Base-by-base conservation (phyloP, 345 rosid species). In the Erodium maritimum region DNA sequence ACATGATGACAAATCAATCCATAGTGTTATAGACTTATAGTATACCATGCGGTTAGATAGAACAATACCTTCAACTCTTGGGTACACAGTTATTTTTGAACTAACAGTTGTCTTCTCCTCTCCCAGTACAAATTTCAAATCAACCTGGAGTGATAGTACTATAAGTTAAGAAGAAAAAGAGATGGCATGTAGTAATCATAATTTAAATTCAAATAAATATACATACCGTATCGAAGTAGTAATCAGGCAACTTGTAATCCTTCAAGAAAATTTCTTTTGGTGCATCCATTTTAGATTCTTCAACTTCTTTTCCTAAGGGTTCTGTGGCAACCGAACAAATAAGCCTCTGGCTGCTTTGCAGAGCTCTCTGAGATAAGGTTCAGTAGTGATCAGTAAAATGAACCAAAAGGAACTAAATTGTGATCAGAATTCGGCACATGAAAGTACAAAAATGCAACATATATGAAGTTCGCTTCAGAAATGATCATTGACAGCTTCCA, bases 61-160 rank as follows among this genome's bases (percentile, higher is more conserved):
- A 52, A 21, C 4, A 55, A 53, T 82, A 90, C 99, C 99, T 79
- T 87, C 84, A 65, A 79, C 79, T 58, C 96, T 79, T 50, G 99
- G 95, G 34, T 61, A 42, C 52, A 90, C 86, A 54, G 80, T 65
- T 63, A 94, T 90, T 69, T 75, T 90, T 1, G 96, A 94, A 66
- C 82, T 77, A 69, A 90, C 99, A 69, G 78, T 75, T 21, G 99
- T 94, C 69, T 84, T 90, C 78, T 94, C 97, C 76, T 94, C 99
- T 21, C 89, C 99, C 60, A 94, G 73, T 33, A 73, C 66, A 78
- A 94, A 94, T 61, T 62, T 80, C 71, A 94, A 78, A 64, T 87
- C 90, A 79, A 90, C 88, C 99, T 90, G 76, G 66, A 73, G 24
- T 21, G 54, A 18, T 0, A 24, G n/a, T 58, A 61, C 18, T 24